Evolutionary conservation across 1,139 yeast genomes (phyloP).

Genomic region (Debaryomyces fabryi): DNA sequence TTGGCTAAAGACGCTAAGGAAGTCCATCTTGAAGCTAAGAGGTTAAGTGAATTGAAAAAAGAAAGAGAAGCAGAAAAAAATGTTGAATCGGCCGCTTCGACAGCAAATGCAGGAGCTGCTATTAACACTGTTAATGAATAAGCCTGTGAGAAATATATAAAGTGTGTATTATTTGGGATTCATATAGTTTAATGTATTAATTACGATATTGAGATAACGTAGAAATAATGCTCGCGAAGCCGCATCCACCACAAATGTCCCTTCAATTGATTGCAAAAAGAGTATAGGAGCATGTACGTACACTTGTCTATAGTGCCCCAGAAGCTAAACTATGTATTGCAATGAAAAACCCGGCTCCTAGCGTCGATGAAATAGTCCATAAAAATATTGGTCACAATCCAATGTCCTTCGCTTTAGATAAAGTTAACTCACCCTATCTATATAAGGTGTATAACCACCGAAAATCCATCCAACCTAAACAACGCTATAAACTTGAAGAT

Average conservation of each 20-base stretch:
- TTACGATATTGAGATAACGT: neutral
- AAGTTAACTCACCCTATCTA: neutral
- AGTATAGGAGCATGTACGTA: neutral
- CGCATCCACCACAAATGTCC: constrained; percentile 1
- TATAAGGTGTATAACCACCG: neutral
- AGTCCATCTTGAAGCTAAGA: constrained; percentile 72
- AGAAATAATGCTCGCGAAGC: neutral
- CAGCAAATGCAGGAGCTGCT: constrained; percentile 17
- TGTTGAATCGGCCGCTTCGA: constrained; percentile 9
- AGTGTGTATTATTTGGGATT: neutral
- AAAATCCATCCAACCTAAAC: neutral
- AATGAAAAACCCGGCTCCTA: neutral
- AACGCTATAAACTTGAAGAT: neutral
- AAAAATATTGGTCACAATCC: neutral
- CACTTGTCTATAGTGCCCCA: neutral
- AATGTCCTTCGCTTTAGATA: neutral
- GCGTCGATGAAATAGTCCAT: neutral
- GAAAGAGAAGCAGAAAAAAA: constrained; percentile 17
- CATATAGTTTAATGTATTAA: constrained; percentile 1
- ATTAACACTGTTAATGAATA: constrained; percentile 14
- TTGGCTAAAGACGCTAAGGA: constrained; percentile 59
- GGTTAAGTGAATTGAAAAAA: constrained; percentile 64
- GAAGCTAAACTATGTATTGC: neutral
- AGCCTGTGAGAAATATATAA: neutral
- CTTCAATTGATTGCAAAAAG: neutral